A percentile compares a stretch with the other conserved stretches of the same genome.
phyloP scores from a whole-genome alignment of 2,329 filamentous ascomycete species.

The Chalaropsis thielavioides region DNA sequence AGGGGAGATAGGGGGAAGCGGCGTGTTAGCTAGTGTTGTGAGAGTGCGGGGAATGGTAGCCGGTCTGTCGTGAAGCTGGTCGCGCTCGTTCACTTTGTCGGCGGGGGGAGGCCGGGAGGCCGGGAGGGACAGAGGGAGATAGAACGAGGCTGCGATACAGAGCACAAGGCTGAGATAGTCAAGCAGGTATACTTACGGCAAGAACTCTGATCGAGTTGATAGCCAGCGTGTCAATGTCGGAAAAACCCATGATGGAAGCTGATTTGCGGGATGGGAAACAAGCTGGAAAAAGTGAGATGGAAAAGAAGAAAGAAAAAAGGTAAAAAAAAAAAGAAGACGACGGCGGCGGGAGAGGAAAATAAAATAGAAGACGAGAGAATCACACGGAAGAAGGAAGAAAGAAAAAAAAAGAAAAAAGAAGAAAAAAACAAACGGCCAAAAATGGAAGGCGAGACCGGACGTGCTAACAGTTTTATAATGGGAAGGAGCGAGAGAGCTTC shows the following conservation, averaged over 20 bases:
- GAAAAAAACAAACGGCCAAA: constrained; percentile 20
- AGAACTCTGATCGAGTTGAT: constrained; percentile 97
- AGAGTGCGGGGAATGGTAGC: constrained; percentile 14
- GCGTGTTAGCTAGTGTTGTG: constrained; percentile 19
- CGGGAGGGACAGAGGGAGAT: constrained; percentile 19
- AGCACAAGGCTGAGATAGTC: constrained; percentile 18
- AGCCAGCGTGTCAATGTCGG: constrained; percentile 73
- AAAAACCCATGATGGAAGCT: constrained; percentile 65
- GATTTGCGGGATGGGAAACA: constrained; percentile 19
- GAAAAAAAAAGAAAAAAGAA: constrained; percentile 17
- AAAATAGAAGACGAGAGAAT: constrained; percentile 9
- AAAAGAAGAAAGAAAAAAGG: constrained; percentile 17
- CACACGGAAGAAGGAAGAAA: constrained; percentile 8
- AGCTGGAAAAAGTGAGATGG: constrained; percentile 18
- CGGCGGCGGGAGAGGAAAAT: constrained; percentile 22
- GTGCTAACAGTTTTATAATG: constrained; percentile 15
- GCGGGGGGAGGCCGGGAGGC: too few species aligned
- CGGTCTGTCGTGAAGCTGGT: too few species aligned
- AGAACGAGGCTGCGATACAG: constrained; percentile 14
- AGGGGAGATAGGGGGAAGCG: constrained; percentile 16
- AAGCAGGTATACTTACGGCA: constrained; percentile 55
- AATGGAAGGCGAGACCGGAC: constrained; percentile 17
- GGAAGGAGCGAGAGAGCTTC: constrained; percentile 17
- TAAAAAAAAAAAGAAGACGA: constrained; percentile 20
- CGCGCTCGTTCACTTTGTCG: too few species aligned